phyloP scores from a whole-genome alignment of 1,139 yeast species.

The Citeromyces hawaiiensis region DNA sequence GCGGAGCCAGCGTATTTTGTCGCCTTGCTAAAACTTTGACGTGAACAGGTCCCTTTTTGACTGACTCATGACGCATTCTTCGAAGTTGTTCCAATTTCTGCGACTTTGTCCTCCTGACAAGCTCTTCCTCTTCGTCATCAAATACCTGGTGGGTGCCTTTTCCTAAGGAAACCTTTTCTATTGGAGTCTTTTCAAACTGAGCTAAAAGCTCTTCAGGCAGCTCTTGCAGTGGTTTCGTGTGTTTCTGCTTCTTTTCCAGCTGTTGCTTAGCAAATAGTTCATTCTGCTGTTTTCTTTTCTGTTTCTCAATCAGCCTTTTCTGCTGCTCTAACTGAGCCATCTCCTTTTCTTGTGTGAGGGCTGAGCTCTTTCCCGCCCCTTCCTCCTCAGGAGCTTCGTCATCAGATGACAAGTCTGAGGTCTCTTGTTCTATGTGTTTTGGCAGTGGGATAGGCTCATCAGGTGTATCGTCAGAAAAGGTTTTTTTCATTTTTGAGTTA shows the following conservation, averaged over 20 bases:
- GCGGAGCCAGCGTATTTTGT: conserved; percentile 17
- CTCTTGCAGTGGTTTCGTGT: conserved; percentile 16
- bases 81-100: conserved; percentile 29
- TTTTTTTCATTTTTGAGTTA: conserved; percentile 14
- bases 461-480: conserved; percentile 12
- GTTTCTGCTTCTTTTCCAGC: conserved; percentile 22
- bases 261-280: conserved; percentile 31
- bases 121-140: conserved; percentile 18
- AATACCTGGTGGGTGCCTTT: conserved; percentile 15
- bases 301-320: conserved; percentile 21
- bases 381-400: conserved; percentile 10
- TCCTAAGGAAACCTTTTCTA: not conserved
- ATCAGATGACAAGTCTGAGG: conserved; percentile 6
- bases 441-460: conserved; percentile 1
- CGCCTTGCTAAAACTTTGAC: conserved; percentile 28
- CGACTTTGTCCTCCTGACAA: conserved; percentile 19
- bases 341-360: conserved; percentile 10
- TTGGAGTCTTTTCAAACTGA: conserved; percentile 11
- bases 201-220: conserved; percentile 36
- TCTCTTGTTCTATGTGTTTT: conserved; percentile 2
- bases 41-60: conserved; percentile 43
- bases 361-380: conserved; percentile 18
- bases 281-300: conserved; percentile 37
- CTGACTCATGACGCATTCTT: conserved; percentile 21
- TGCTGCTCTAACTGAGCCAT: conserved; percentile 23